Evolutionary conservation across 106 monocot species (phyloP), one percentile per base, ranked within the genome.

Genomic region (Narthecium ossifragum): DNA sequence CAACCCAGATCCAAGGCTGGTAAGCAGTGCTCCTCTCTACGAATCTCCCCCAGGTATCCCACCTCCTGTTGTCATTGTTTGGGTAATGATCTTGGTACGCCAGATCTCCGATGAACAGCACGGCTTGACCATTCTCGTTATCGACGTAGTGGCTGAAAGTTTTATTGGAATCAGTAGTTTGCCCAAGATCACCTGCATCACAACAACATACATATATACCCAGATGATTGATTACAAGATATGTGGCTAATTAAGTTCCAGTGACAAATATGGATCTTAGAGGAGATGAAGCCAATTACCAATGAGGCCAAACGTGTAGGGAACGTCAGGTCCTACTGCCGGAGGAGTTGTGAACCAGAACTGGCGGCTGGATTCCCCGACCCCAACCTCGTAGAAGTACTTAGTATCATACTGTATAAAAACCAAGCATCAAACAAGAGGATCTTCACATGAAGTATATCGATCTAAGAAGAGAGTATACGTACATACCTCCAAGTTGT

Each of bases 291-390:
- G 14, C 8, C 5, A 13, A 0, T 0, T 22, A 49, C 49, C 49
- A 22, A 49, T 49, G 7, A 49, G 2, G 17, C 49, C 21, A 49
- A 22, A 49, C 8, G 49, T 49, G 21, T 49, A 20, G 7, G 22
- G 18, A 15, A 59, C 73, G 21, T 73, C 73, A 9, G 73, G 73
- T 8, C 66, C 73, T 22, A 53, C 48, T 57, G 48, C 9, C 0
- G 68, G 68, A 32, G 74, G 74, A 18, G 74, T 75, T 11, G 2
- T 56, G 62, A 68, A 68, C 26, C 27, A 62, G 62, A 75, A 67
- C 10, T n/a, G 14, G 33, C 74, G 39, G 3, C n/a, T 38, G 7
- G 74, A 17, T 7, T 55, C 28, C 34, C 62, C 73, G 15, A 31
- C 25, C 5, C 73, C 73, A 40, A 66, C 39, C 34, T 55, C 27